Evolutionary conservation across 2,329 filamentous ascomycete genomes (phyloP).

Genomic region (Dactylonectria macrodidyma): DNA sequence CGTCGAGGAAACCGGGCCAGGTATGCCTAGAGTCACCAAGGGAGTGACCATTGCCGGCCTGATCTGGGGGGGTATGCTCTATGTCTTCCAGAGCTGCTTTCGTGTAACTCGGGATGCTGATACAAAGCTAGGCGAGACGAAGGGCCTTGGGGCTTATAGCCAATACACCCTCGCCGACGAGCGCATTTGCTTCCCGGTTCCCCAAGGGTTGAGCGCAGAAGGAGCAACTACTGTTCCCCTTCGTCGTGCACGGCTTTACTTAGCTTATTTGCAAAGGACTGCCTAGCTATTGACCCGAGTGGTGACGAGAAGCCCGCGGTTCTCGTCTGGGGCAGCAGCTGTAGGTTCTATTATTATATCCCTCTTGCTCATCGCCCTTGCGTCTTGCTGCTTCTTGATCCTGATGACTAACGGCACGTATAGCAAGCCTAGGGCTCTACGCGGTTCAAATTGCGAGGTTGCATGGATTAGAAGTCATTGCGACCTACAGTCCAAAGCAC

Average conservation of each 20-base stretch:
- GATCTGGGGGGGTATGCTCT: constrained; percentile 46
- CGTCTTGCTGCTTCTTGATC: too few relatives aligned
- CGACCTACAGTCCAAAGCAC: constrained; percentile 52
- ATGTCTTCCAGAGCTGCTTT: too few relatives aligned
- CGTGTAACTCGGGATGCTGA: too few relatives aligned
- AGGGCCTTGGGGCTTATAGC: constrained; percentile 54
- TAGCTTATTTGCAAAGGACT: too few relatives aligned
- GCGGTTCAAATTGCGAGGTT: constrained; percentile 53
- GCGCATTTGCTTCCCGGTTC: constrained; percentile 55
- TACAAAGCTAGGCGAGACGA: constrained; percentile 37
- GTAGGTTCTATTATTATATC: too few relatives aligned
- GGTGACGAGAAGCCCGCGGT: too few relatives aligned
- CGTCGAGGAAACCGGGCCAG: too few relatives aligned
- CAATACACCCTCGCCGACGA: constrained; percentile 58
- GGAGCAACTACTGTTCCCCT: constrained; percentile 57
- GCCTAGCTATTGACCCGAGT: too few relatives aligned
- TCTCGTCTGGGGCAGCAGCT: constrained; percentile 59
- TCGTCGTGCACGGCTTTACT: too few relatives aligned
- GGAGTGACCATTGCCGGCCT: constrained; percentile 39
- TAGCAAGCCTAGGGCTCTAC: constrained; percentile 55
- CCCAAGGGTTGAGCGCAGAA: constrained; percentile 44
- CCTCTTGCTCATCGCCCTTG: too few relatives aligned
- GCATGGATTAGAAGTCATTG: constrained; percentile 49
- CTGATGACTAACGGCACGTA: too few relatives aligned
- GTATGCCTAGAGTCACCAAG: too few relatives aligned